Conservation (phyloP, 129 eudicot genomes). For the Arctium minus region DNA sequence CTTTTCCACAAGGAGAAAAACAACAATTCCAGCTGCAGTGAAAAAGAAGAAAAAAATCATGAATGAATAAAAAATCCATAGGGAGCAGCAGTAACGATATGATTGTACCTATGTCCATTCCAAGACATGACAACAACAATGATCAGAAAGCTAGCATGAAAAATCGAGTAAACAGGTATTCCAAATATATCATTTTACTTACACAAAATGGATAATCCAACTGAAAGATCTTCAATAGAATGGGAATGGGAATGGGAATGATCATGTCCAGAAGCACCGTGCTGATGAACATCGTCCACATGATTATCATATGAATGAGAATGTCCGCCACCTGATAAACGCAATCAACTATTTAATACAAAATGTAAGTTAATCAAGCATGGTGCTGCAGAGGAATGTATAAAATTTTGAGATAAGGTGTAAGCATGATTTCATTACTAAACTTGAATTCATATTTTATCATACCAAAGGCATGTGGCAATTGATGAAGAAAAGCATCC, state of each 20-base stretch:
- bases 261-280: slow-evolving; percentile 41
- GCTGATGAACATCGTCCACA: slow-evolving; percentile 42
- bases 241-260: slow-evolving; percentile 80
- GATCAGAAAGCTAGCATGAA: neutral
- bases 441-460: neutral
- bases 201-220: slow-evolving; percentile 84
- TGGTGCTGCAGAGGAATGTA: neutral
- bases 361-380: neutral
- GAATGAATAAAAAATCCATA: neutral
- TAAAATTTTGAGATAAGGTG: neutral
- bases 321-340: slow-evolving; percentile 73
- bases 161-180: neutral
- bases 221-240: slow-evolving; percentile 85
- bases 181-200: slow-evolving; percentile 16
- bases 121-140: neutral
- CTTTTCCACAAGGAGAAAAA: slow-evolving; percentile 90
- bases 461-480: slow-evolving; percentile 97
- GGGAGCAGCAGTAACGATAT: neutral
- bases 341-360: neutral
- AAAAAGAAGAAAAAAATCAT: slow-evolving; percentile 1
- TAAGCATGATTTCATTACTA: neutral
- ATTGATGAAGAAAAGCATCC: slow-evolving; percentile 97
- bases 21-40: slow-evolving; percentile 86
- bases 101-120: neutral
- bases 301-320: slow-evolving; percentile 69